Evolutionary conservation across 163 green algal species (phyloP).

Genomic region (Smithsoniella earleae): DNA sequence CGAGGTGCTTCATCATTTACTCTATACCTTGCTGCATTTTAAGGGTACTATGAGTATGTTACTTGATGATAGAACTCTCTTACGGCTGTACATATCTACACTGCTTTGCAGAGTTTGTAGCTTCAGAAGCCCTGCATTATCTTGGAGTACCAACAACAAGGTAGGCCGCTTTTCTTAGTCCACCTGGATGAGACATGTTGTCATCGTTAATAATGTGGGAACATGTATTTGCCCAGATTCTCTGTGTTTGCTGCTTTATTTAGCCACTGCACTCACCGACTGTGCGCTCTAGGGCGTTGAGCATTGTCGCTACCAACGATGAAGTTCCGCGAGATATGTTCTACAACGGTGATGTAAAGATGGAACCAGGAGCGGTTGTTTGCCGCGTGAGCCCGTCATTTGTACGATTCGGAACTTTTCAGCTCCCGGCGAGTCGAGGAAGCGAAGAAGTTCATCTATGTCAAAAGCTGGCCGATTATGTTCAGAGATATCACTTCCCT

Average conservation of each 20-base stretch:
- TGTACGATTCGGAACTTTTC: constrained; percentile 80
- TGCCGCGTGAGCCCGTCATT: constrained; percentile 70
- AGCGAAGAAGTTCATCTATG: constrained; percentile 53
- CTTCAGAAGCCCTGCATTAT: constrained; percentile 72
- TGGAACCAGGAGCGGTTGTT: constrained; percentile 79
- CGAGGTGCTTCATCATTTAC: constrained; percentile 36
- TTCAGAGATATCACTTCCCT: constrained; percentile 76
- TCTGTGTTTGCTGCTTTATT: not conserved
- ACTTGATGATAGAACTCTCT: too few relatives aligned
- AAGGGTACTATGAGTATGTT: too few relatives aligned
- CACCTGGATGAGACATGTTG: too few relatives aligned
- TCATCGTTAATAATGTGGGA: too few relatives aligned
- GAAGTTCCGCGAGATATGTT: constrained; percentile 70
- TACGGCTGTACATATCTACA: too few relatives aligned
- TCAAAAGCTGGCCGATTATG: constrained; percentile 62
- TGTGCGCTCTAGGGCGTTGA: constrained; percentile 65
- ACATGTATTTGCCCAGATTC: too few relatives aligned
- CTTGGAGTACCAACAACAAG: constrained; percentile 44
- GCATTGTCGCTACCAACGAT: constrained; percentile 63
- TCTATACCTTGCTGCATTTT: too few relatives aligned
- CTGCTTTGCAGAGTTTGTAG: constrained; percentile 71
- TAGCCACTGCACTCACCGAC: not conserved
- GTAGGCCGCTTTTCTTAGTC: not conserved
- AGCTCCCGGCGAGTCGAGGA: constrained; percentile 54
- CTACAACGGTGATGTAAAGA: constrained; percentile 70